Evolutionary conservation across 139 green algal species (phyloP).

Genomic region (Auxenochlorella pyrenoidosa): DNA sequence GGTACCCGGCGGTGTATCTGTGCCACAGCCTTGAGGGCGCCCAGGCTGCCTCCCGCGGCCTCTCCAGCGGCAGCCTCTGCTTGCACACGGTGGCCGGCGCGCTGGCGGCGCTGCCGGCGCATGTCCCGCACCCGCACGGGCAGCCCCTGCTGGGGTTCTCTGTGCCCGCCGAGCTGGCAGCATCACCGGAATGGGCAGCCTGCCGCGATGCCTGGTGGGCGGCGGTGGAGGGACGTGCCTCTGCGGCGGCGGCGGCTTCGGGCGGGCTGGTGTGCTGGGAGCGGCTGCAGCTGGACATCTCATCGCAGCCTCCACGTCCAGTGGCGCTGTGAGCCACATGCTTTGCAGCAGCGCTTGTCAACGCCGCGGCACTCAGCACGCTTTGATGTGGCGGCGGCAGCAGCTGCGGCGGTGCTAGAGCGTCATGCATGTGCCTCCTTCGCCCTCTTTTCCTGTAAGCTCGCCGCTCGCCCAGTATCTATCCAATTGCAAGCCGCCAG

Average conservation of each 20-base stretch:
- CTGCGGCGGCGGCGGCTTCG: not conserved
- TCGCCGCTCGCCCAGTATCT: not conserved
- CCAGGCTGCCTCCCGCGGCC: conserved; percentile 9
- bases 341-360: too few species aligned
- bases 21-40: conserved; percentile 41
- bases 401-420: not conserved
- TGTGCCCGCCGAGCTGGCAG: conserved; percentile 15
- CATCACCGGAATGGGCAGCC: not conserved
- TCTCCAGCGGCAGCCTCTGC: conserved; percentile 48
- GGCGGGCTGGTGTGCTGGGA: not conserved
- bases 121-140: not conserved
- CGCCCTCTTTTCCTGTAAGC: not conserved
- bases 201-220: not conserved
- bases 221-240: not conserved
- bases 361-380: too few species aligned
- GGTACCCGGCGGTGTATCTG: conserved; percentile 72
- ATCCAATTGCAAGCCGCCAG: not conserved
- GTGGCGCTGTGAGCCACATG: not conserved
- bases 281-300: not conserved
- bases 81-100: conserved; percentile 27
- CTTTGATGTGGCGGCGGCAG: not conserved
- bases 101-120: not conserved
- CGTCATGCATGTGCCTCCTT: not conserved
- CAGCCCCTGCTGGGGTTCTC: conserved; percentile 37
- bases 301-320: not conserved